A percentile compares a stretch with the other conserved stretches of the same genome.
These are phyloP conservation scores for Zea luxurians DNA, from an alignment of 176 grass and related monocot genomes.

Conservation along the genomic window DNA sequence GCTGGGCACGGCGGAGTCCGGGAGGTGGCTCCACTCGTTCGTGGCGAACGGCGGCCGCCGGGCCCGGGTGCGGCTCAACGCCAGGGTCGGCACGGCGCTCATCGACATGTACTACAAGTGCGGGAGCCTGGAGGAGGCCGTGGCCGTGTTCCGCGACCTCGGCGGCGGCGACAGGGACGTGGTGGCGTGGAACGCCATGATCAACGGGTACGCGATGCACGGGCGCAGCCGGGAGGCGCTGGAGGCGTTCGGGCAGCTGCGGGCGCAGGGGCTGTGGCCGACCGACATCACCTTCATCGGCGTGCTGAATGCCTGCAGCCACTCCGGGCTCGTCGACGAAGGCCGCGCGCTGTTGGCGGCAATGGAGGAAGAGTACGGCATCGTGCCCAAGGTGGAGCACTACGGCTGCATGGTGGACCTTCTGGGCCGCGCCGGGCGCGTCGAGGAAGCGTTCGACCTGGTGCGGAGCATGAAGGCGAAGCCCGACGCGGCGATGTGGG, in stretches of 20 bases:
- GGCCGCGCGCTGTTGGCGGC: conserved; percentile 45
- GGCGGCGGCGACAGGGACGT: conserved; percentile 46
- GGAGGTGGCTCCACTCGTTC: conserved; percentile 85
- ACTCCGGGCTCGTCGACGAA: conserved; percentile 71
- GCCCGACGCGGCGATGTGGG: conserved; percentile 66
- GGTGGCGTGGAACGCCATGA: conserved; percentile 86
- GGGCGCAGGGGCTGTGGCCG: conserved; percentile 42
- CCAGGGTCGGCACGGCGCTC: conserved; percentile 74
- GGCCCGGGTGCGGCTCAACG: conserved; percentile 44
- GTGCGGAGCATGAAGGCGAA: conserved; percentile 57
- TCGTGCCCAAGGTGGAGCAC: conserved; percentile 87
- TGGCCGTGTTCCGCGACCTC: conserved; percentile 60
- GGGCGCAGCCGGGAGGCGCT: conserved; percentile 55
- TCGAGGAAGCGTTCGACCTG: conserved; percentile 77
- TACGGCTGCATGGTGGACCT: conserved; percentile 90
- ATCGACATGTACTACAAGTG: conserved; percentile 98
- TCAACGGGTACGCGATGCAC: conserved; percentile 84
- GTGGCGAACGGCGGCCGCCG: conserved; percentile 39
- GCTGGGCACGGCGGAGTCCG: conserved; percentile 52
- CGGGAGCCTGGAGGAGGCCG: conserved; percentile 78
- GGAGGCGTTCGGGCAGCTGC: conserved; percentile 45
- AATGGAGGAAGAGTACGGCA: conserved; percentile 60
- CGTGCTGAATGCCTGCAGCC: conserved; percentile 77
- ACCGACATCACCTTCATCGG: conserved; percentile 92
- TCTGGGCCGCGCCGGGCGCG: conserved; percentile 61